phyloP scores from a whole-genome alignment of 768 basidiomycete species.

The Cyclocybe aegerita region DNA sequence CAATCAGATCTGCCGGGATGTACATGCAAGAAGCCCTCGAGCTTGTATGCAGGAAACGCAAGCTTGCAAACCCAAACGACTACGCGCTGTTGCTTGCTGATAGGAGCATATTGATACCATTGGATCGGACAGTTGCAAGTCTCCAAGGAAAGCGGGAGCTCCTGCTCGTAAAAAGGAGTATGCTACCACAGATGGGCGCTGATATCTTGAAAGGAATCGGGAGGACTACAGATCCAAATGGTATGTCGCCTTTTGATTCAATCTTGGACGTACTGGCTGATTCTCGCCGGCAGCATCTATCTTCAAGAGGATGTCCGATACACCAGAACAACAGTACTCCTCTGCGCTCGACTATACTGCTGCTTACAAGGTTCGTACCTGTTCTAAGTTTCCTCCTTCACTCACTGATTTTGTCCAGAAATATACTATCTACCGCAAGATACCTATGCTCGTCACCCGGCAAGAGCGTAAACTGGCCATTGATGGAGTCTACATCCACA shows the following conservation, averaged over 20 bases:
- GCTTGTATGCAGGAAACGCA: conserved; percentile 70
- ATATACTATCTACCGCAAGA: conserved; percentile 90
- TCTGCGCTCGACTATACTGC: conserved; percentile 76
- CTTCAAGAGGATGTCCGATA: conserved; percentile 85
- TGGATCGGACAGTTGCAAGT: conserved; percentile 96
- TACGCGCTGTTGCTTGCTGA: conserved; percentile 78
- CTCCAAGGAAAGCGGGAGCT: conserved; percentile 86
- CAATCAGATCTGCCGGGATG: conserved; percentile 77
- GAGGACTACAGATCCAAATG: conserved; percentile 89
- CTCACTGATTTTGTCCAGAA: conserved; percentile 47
- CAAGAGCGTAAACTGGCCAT: conserved; percentile 92
- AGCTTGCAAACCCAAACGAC: conserved; percentile 67
- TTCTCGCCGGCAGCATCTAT: conserved; percentile 68
- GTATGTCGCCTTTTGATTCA: conserved; percentile 33
- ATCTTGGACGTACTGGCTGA: neutral
- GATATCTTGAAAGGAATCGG: conserved; percentile 64
- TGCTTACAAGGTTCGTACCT: conserved; percentile 73
- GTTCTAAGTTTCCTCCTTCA: neutral
- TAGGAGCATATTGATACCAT: conserved; percentile 76
- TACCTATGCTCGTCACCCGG: conserved; percentile 89
- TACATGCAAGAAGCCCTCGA: conserved; percentile 97
- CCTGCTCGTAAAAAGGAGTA: conserved; percentile 74
- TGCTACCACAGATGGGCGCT: conserved; percentile 70
- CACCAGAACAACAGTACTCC: conserved; percentile 54
- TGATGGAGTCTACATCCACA: conserved; percentile 95